A percentile compares a stretch with the other conserved stretches of the same genome.
Conservation (phyloP, 2,329 filamentous ascomycete genomes). For the Berkeleyomyces rouxiae region DNA sequence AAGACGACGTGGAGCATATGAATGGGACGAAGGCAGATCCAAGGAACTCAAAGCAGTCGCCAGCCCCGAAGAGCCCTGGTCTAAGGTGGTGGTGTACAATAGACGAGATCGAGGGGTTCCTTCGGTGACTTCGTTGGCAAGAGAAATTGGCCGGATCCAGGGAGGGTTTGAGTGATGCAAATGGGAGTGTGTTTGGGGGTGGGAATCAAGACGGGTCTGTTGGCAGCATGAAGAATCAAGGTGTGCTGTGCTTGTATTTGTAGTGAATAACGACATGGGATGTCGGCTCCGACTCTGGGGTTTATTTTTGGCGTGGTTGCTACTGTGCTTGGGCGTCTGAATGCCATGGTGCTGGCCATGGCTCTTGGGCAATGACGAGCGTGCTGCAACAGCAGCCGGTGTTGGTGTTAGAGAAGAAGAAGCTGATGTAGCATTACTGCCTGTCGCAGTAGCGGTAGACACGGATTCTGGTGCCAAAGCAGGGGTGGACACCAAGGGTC, state of each 20-base stretch:
- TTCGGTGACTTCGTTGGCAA: conserved; percentile 10
- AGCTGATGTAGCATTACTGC: not conserved
- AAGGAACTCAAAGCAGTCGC: conserved; percentile 9
- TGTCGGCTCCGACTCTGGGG: not conserved
- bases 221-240: not conserved
- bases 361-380: not conserved
- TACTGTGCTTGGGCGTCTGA: not conserved
- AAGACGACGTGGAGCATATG: not conserved
- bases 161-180: conserved; percentile 4
- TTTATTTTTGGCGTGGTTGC: not conserved
- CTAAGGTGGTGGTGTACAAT: conserved; percentile 10
- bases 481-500: conserved; percentile 10
- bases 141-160: conserved; percentile 12
- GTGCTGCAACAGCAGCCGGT: not conserved
- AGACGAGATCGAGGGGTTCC: conserved; percentile 14
- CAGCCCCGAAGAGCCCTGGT: conserved; percentile 10
- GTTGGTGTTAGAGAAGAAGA: not conserved
- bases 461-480: not conserved
- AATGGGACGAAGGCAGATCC: conserved; percentile 10
- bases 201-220: not conserved
- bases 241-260: not conserved
- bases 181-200: not conserved
- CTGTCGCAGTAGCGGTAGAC: not conserved
- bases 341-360: not conserved
- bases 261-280: conserved; percentile 1